Evolutionary conservation across 257 asterid species (phyloP).

Genomic region (Orobanche coerulescens): DNA sequence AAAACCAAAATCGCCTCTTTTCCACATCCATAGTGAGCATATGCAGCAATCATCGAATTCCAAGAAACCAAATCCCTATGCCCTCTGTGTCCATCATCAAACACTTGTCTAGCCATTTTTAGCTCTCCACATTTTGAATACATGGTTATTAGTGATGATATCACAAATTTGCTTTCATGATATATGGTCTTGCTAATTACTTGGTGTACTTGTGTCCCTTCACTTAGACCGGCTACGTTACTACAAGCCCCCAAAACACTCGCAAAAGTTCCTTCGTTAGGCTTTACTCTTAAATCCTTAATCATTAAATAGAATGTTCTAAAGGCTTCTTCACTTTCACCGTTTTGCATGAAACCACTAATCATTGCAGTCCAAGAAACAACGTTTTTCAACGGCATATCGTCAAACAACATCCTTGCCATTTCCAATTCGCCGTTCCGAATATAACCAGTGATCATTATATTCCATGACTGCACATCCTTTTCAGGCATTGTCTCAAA

Average conservation of each 20-base stretch:
- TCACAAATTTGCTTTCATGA: constrained; percentile 37
- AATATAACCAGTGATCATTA: constrained; percentile 42
- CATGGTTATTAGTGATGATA: constrained; percentile 55
- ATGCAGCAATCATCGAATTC: constrained; percentile 57
- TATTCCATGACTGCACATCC: constrained; percentile 41
- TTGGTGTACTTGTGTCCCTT: constrained; percentile 61
- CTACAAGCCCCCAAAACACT: constrained; percentile 61
- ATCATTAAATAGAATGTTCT: constrained; percentile 33
- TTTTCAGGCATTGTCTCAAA: constrained; percentile 41
- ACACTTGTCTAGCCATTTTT: constrained; percentile 37
- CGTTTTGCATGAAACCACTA: constrained; percentile 32
- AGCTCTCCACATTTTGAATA: constrained; percentile 63
- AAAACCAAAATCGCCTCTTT: constrained; percentile 39
- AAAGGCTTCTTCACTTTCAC: constrained; percentile 53
- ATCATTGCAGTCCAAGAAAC: constrained; percentile 65
- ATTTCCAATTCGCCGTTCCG: constrained; percentile 35
- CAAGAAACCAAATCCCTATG: constrained; percentile 45
- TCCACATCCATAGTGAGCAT: constrained; percentile 65
- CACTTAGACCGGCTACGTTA: constrained; percentile 43
- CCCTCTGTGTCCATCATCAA: constrained; percentile 34
- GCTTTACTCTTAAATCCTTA: constrained; percentile 31
- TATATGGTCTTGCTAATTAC: constrained; percentile 42
- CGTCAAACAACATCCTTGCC: constrained; percentile 37
- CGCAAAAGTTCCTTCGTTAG: constrained; percentile 55
- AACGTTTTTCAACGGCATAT: constrained; percentile 45